These are phyloP conservation scores for Stephania cephalantha DNA, from an alignment of 164 flowering plant genomes.

Conservation along the genomic window DNA sequence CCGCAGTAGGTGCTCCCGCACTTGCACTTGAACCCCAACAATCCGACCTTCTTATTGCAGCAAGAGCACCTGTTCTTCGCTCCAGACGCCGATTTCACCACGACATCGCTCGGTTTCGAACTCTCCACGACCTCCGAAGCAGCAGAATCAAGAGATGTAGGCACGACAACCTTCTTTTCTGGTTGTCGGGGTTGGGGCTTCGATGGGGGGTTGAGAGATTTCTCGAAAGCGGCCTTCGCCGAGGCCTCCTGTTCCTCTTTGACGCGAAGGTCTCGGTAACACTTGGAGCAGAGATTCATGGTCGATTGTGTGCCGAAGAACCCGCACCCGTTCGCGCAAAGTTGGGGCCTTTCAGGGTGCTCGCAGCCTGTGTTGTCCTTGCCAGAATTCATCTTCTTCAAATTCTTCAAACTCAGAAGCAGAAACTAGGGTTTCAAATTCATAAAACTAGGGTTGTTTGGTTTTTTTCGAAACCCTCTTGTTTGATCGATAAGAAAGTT, in stretches of 20 bases:
- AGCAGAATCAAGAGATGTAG: background rate
- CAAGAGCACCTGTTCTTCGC: constrained; percentile 11
- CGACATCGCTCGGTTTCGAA: background rate
- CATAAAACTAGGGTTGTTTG: too few relatives aligned
- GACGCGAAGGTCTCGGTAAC: constrained; percentile 7
- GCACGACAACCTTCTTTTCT: background rate
- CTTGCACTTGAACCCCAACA: constrained; percentile 16
- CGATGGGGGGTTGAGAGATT: constrained; percentile 6
- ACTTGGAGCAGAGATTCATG: constrained; percentile 18
- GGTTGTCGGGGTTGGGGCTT: background rate
- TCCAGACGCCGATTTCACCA: background rate
- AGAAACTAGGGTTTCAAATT: too few relatives aligned
- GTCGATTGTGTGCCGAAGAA: constrained; percentile 18
- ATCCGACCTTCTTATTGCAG: constrained; percentile 16
- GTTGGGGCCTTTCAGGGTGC: constrained; percentile 3
- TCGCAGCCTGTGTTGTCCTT: constrained; percentile 4
- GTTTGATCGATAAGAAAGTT: too few relatives aligned
- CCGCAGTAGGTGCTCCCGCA: constrained; percentile 18
- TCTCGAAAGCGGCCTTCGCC: constrained; percentile 8
- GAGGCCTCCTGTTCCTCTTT: constrained; percentile 5
- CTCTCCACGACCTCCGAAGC: background rate
- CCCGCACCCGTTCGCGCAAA: constrained; percentile 18
- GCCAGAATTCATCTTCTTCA: constrained; percentile 9
- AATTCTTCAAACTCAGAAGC: too few relatives aligned
- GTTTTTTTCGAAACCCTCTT: too few relatives aligned